These are phyloP conservation scores for Gracilaria domingensis DNA, from an alignment of 23 red algal species.

Conservation along the genomic window DNA sequence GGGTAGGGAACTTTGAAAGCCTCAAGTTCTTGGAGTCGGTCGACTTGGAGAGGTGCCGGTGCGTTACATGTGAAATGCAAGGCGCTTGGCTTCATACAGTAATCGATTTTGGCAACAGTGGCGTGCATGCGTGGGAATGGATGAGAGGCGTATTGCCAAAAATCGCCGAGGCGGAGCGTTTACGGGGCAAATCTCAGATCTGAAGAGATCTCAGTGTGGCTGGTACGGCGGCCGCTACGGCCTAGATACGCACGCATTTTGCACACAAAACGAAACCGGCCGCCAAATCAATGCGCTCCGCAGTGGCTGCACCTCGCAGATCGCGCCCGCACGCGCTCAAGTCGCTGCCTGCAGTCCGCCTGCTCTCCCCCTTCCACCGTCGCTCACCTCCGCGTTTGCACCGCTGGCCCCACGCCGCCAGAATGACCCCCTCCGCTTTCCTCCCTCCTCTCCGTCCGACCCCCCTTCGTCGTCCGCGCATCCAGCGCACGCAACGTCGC, in stretches of 20 bases:
- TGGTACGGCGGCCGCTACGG: neutral
- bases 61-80: too few species aligned
- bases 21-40: too few species aligned
- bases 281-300: neutral
- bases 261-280: neutral
- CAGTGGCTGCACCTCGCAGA: slow-evolving; percentile 42
- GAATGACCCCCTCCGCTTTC: slow-evolving; percentile 41
- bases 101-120: too few species aligned
- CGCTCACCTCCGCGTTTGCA: neutral
- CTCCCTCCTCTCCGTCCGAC: slow-evolving; percentile 25
- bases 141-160: neutral
- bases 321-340: neutral
- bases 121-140: too few species aligned
- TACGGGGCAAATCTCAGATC: neutral
- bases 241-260: neutral
- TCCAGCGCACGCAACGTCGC: slow-evolving; percentile 11
- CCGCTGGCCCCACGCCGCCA: neutral
- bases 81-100: too few species aligned
- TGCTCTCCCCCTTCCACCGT: neutral
- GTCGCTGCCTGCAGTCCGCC: neutral
- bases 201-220: neutral
- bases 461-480: slow-evolving; percentile 51
- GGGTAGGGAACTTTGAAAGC: too few species aligned
- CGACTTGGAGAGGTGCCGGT: too few species aligned
- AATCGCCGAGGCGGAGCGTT: neutral